A percentile compares a stretch with the other conserved stretches of the same genome.
Evolutionary conservation across 2,329 filamentous ascomycete genomes (phyloP).

Genomic region (Fusarium sarcochroum): DNA sequence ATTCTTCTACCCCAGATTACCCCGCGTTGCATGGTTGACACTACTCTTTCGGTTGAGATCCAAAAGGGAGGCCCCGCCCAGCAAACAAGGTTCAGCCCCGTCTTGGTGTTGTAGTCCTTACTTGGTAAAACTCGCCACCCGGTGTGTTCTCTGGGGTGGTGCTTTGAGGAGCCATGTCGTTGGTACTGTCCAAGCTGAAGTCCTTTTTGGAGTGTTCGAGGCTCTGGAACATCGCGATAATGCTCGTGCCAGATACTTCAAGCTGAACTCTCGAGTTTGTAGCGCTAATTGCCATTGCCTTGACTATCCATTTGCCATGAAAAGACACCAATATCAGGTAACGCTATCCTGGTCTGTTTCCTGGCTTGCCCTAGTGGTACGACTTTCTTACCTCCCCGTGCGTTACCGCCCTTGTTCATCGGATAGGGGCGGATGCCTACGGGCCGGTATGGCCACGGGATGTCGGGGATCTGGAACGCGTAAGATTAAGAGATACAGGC

Average conservation of each 20-base stretch:
- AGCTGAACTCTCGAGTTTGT: too few species aligned
- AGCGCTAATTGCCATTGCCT: background rate
- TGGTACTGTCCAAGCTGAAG: background rate
- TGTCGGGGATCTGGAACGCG: background rate
- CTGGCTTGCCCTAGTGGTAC: background rate
- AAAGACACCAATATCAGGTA: background rate
- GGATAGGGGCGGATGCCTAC: conserved; percentile 21
- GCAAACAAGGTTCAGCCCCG: conserved; percentile 17
- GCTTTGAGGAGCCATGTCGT: background rate
- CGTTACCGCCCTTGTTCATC: background rate
- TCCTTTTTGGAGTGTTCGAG: background rate
- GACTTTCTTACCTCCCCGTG: background rate
- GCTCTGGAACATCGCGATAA: background rate
- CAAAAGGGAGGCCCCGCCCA: background rate
- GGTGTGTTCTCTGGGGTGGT: background rate
- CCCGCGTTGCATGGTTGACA: conserved; percentile 13
- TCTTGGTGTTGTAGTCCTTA: background rate
- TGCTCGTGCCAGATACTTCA: too few species aligned
- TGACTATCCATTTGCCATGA: background rate
- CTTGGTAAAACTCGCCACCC: background rate
- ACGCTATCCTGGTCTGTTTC: background rate
- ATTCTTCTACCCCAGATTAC: conserved; percentile 32
- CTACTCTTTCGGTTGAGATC: background rate
- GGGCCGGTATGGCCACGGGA: conserved; percentile 4
- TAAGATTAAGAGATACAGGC: background rate